Conservation (phyloP, 352 stramenopile genomes). For the Globisporangium cylindrosporum region DNA sequence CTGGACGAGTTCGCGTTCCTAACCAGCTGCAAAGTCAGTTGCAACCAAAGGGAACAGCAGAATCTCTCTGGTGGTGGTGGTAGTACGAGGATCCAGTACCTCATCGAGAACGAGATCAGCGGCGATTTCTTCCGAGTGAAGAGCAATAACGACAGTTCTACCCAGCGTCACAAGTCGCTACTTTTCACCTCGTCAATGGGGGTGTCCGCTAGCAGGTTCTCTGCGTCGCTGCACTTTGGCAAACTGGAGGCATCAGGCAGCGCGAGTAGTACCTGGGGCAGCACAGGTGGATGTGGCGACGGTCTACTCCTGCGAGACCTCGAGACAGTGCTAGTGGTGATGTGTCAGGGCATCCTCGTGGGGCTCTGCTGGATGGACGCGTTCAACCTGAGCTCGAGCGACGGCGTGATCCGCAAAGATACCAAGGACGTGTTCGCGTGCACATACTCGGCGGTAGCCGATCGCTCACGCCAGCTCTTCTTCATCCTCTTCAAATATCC, state of each 20-base stretch:
- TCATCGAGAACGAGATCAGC: slow-evolving; percentile 58
- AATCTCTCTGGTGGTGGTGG: no score
- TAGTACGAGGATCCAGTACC: slow-evolving; percentile 21
- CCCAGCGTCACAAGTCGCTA: not conserved
- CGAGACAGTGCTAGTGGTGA: slow-evolving; percentile 38
- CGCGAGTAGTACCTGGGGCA: no score
- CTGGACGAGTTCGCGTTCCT: slow-evolving; percentile 14
- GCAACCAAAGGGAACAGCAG: not conserved
- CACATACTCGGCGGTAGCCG: slow-evolving; percentile 47
- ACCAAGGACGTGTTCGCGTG: slow-evolving; percentile 34
- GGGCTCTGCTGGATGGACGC: slow-evolving; percentile 70
- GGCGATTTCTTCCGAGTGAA: slow-evolving; percentile 59
- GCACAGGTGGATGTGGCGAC: not conserved
- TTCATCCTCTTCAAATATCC: slow-evolving; percentile 80
- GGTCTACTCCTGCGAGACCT: slow-evolving; percentile 20
- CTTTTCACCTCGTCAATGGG: slow-evolving; percentile 1
- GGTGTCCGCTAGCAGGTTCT: not conserved
- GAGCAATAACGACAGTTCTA: not conserved
- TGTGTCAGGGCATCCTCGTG: slow-evolving; percentile 49
- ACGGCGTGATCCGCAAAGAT: slow-evolving; percentile 12
- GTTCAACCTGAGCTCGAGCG: slow-evolving; percentile 40
- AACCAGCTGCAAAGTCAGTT: not conserved
- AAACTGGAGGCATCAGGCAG: not conserved
- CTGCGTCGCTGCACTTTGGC: not conserved
- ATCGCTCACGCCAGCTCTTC: slow-evolving; percentile 54